These are phyloP conservation scores for Rhizophora apiculata DNA, from an alignment of 345 rosid genomes.

Conservation along the genomic window DNA sequence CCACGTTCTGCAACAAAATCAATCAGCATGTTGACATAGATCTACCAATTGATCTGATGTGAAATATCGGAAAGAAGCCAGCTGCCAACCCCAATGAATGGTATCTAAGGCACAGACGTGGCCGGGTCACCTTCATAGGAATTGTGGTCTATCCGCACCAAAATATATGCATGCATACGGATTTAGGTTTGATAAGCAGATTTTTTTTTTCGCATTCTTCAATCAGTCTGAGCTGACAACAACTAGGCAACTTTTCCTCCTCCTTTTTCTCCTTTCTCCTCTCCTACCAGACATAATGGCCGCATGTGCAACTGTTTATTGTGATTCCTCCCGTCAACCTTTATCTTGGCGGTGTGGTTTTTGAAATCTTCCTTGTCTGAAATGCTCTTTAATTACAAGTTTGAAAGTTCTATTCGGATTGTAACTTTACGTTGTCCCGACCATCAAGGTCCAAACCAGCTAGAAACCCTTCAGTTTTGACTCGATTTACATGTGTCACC, in stretches of 20 bases:
- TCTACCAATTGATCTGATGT: no score
- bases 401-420: no score
- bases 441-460: constrained; percentile 15
- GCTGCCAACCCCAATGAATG: constrained; percentile 14
- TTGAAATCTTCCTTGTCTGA: constrained; percentile 8
- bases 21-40: no score
- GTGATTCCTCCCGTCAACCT: constrained; percentile 7
- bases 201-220: neutral
- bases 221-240: constrained; percentile 7
- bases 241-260: constrained; percentile 1
- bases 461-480: neutral
- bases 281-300: no score
- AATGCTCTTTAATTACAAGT: no score
- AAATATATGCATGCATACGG: no score
- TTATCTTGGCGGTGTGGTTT: neutral
- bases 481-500: no score
- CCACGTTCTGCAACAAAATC: no score
- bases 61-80: neutral
- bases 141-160: neutral
- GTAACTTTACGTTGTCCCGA: constrained; percentile 1
- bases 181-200: neutral
- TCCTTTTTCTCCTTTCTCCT: neutral
- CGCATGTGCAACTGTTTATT: no score
- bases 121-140: constrained; percentile 17
- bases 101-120: constrained; percentile 30